Base-by-base conservation (phyloP, 164 flowering plant genomes). In the Sedum album region DNA sequence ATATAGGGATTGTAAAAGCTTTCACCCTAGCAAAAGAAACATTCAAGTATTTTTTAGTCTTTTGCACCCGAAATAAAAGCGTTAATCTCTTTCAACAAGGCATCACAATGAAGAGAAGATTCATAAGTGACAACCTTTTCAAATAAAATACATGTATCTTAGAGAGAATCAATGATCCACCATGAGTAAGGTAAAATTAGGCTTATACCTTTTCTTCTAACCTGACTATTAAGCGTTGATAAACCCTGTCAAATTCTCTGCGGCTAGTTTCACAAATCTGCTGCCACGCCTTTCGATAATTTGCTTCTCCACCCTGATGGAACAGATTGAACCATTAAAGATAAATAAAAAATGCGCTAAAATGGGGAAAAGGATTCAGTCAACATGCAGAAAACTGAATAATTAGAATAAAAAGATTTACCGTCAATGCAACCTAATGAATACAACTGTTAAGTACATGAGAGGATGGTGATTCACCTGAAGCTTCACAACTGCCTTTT, bases 251-350 rank as follows among this genome's bases (percentile, higher is more conserved):
- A 80, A 83, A 94, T 72, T 88, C 97, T 69, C 35, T 79, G 15
- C 99, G 87, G 76, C 99, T 94, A 68, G 88, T 88, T 48, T 91
- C 96, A 83, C 99, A 94, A 23, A 94, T 91, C 66, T 87, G 78
- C 35, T 76, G 61, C 97, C 99, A 94, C 71, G 97, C 96, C 68
- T 72, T 75, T 18, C 88, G 81, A 74, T 87, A 91, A 69, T 73
- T 86, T 49, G 78, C 74, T 13, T 84, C 90, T 65, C 97, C 97
- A 73, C 91, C 82, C 99, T 92, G 76, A 20, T 65, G 36, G 33
- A 73, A 41, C 69, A 71, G 67, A 3, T 60, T 8, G 65, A 42
- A 31, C 4, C 61, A 75, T 14, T 23, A 71, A 35, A 9, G 6
- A 68, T 25, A 31, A 35, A 55, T 23, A 67, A 46, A 70, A 31